phyloP scores from a whole-genome alignment of 2,329 filamentous ascomycete genomes.

The Orbilia oligospora region DNA sequence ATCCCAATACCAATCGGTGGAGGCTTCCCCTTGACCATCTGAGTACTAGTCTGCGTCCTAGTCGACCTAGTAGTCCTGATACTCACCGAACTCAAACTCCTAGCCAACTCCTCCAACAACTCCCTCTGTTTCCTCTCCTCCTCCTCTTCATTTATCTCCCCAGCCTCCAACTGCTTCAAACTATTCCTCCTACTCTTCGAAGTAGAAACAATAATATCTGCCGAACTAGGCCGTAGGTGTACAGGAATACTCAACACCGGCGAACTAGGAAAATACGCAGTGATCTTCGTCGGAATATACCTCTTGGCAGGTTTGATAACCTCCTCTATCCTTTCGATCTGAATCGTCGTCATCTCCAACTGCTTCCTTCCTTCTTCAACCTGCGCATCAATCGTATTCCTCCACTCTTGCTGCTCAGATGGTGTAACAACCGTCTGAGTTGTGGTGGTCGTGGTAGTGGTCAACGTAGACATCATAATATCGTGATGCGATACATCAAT shows the following conservation, averaged over 20 bases:
- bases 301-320: slow-evolving; percentile 58
- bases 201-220: slow-evolving; percentile 27
- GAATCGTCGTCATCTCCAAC: slow-evolving; percentile 51
- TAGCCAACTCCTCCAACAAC: slow-evolving; percentile 55
- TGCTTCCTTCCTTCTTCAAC: slow-evolving; percentile 52
- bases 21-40: slow-evolving; percentile 52
- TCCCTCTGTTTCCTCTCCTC: slow-evolving; percentile 55
- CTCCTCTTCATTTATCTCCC: slow-evolving; percentile 31
- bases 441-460: slow-evolving; percentile 8
- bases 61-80: slow-evolving; percentile 39
- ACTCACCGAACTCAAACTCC: slow-evolving; percentile 57
- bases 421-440: slow-evolving; percentile 41
- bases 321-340: slow-evolving; percentile 49
- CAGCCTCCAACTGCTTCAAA: slow-evolving; percentile 18
- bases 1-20: slow-evolving; percentile 60
- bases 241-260: slow-evolving; percentile 52
- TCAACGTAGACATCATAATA: slow-evolving; percentile 27
- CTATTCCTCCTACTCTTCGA: slow-evolving; percentile 30
- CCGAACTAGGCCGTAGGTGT: slow-evolving; percentile 32
- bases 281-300: slow-evolving; percentile 59
- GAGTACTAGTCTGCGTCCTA: slow-evolving; percentile 28
- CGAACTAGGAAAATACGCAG: slow-evolving; percentile 55
- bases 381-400: slow-evolving; percentile 57
- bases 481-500: slow-evolving; percentile 38
- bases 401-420: slow-evolving; percentile 55